Percentiles rank a stretch among this genome's conserved stretches.
phyloP scores from a whole-genome alignment of 202 grass and related monocot species.

The Sporobolus alterniflorus region DNA sequence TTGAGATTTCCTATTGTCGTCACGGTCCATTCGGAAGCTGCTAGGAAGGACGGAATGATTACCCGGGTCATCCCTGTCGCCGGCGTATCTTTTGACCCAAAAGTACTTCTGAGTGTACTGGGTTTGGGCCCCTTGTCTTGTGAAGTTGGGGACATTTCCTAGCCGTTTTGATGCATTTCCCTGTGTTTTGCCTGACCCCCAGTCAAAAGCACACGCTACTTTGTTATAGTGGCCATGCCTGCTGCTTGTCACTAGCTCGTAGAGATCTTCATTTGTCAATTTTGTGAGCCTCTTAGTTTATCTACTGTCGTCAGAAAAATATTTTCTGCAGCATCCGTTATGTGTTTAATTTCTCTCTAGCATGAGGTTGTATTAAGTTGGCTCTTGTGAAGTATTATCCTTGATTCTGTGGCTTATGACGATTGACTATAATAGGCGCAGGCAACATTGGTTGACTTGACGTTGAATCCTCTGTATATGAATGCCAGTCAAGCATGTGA shows the following conservation, averaged over 20 bases:
- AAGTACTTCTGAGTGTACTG: conserved; percentile 51
- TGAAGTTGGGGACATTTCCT: conserved; percentile 35
- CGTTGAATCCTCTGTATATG: conserved; percentile 32
- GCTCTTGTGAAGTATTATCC: not conserved
- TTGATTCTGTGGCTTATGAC: conserved; percentile 27
- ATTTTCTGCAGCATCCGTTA: conserved; percentile 11
- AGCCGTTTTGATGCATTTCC: conserved; percentile 48
- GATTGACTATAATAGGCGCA: conserved; percentile 24
- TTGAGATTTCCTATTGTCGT: conserved; percentile 43
- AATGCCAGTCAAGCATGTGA: conserved; percentile 46
- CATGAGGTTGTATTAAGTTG: not conserved
- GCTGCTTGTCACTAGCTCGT: conserved; percentile 37
- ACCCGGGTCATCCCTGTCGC: conserved; percentile 35
- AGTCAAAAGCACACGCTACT: conserved; percentile 30
- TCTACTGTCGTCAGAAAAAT: not conserved
- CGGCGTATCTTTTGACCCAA: conserved; percentile 53
- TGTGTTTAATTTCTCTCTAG: not conserved
- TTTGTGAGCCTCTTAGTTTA: conserved; percentile 24
- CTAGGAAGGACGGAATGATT: conserved; percentile 54
- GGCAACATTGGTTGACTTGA: conserved; percentile 37
- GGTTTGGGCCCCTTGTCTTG: conserved; percentile 31
- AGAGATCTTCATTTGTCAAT: conserved; percentile 15
- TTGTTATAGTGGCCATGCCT: conserved; percentile 29
- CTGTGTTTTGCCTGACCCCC: conserved; percentile 32
- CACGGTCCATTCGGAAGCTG: conserved; percentile 38